A percentile compares a stretch with the other conserved stretches of the same genome.
phyloP scores from a whole-genome alignment of 1,284 basidiomycete genomes.

The Ganoderma sp. region DNA sequence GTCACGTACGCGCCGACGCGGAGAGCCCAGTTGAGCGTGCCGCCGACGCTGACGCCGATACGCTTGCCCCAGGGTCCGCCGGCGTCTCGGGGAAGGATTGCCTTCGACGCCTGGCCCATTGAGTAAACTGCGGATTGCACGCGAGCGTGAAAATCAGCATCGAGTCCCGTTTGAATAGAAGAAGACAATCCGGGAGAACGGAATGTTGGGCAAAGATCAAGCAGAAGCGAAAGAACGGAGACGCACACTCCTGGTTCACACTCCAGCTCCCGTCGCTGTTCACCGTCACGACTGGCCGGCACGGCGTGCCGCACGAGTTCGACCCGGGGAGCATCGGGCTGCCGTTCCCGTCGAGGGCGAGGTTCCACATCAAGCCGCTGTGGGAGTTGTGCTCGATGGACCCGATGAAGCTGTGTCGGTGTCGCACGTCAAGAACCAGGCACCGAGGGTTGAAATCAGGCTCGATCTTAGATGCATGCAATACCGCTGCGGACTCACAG shows the following conservation, averaged over 20 bases:
- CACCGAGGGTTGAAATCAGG: neutral
- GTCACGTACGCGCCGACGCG: slow-evolving; percentile 71
- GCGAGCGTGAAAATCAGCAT: neutral
- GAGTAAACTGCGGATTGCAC: slow-evolving; percentile 58
- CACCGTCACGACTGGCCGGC: slow-evolving; percentile 68
- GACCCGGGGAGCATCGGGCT: slow-evolving; percentile 68
- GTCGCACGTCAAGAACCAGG: slow-evolving; percentile 3
- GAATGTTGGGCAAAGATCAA: neutral
- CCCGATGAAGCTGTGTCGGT: slow-evolving; percentile 46
- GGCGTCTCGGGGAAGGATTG: slow-evolving; percentile 67
- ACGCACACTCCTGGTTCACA: slow-evolving; percentile 74
- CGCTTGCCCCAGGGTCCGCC: slow-evolving; percentile 73
- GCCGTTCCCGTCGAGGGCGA: slow-evolving; percentile 66
- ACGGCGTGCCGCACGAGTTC: slow-evolving; percentile 65
- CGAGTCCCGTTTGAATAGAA: neutral
- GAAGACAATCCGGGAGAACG: slow-evolving; percentile 6
- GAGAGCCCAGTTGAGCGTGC: slow-evolving; percentile 62
- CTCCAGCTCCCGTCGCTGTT: slow-evolving; percentile 66
- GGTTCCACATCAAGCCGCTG: slow-evolving; percentile 65
- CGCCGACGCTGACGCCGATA: slow-evolving; percentile 66
- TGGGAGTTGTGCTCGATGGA: slow-evolving; percentile 54
- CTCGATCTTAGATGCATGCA: neutral
- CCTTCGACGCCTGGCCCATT: slow-evolving; percentile 78
- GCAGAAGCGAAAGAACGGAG: neutral
- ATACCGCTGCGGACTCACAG: slow-evolving; percentile 49